Evolutionary conservation across 176 grass and related monocot genomes (phyloP).

Genomic region (Aegilops umbellulata): DNA sequence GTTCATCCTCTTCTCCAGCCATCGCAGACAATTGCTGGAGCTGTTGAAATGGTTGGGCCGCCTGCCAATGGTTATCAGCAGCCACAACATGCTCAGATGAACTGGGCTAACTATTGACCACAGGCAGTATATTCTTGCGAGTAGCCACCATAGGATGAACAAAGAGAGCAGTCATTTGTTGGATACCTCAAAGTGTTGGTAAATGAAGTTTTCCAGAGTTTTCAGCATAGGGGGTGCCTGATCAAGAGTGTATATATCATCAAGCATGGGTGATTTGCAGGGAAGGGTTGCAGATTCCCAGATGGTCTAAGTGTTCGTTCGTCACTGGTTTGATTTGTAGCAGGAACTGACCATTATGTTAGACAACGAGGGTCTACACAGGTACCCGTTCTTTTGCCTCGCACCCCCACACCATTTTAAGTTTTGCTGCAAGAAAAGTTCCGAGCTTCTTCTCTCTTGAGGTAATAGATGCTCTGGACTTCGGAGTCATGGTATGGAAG

Average conservation of each 20-base stretch:
- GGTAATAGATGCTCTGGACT: slow-evolving; percentile 33
- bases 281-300: slow-evolving; percentile 40
- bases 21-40: slow-evolving; percentile 56
- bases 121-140: slow-evolving; percentile 22
- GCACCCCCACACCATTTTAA: slow-evolving; percentile 16
- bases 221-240: slow-evolving; percentile 34
- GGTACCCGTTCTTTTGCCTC: slow-evolving; percentile 35
- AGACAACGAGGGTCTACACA: slow-evolving; percentile 38
- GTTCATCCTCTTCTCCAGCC: slow-evolving; percentile 65
- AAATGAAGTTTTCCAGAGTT: slow-evolving; percentile 30
- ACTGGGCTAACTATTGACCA: slow-evolving; percentile 79
- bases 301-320: slow-evolving; percentile 22
- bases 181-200: slow-evolving; percentile 23
- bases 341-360: slow-evolving; percentile 65
- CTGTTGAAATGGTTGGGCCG: slow-evolving; percentile 66
- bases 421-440: slow-evolving; percentile 28
- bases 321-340: slow-evolving; percentile 45
- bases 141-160: slow-evolving; percentile 19
- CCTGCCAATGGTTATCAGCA: slow-evolving; percentile 57
- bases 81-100: slow-evolving; percentile 65
- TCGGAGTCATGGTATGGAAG: slow-evolving; percentile 31
- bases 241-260: slow-evolving; percentile 70
- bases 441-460: slow-evolving; percentile 27
- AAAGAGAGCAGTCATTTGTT: slow-evolving; percentile 32
- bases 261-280: slow-evolving; percentile 49